These are phyloP conservation scores for Hyphopichia wangnamkhiaoensis DNA, from an alignment of 1,139 yeast species.

Conservation along the genomic window DNA sequence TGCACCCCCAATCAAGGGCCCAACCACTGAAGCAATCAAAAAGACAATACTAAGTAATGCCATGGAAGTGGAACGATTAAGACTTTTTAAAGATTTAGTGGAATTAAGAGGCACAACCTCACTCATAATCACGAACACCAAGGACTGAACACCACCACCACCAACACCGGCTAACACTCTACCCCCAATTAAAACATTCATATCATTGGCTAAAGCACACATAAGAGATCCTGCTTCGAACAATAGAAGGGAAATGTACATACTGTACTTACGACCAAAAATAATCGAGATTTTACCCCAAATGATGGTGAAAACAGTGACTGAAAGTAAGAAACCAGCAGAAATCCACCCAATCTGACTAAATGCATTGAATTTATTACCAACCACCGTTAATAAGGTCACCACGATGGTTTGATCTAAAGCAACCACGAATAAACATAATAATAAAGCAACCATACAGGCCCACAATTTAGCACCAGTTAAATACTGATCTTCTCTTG, in stretches of 20 bases:
- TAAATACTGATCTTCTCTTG: conserved; percentile 38
- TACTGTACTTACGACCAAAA: conserved; percentile 23
- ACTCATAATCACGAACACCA: conserved; percentile 27
- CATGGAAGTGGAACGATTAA: conserved; percentile 21
- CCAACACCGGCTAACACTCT: conserved; percentile 38
- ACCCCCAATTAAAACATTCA: conserved; percentile 42
- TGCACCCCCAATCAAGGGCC: conserved; percentile 28
- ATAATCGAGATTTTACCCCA: conserved; percentile 34
- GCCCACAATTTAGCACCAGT: conserved; percentile 27
- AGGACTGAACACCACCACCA: conserved; percentile 32
- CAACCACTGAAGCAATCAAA: conserved; percentile 25
- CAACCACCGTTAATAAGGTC: conserved; percentile 37
- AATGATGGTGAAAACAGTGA: conserved; percentile 36
- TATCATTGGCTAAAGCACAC: conserved; percentile 36
- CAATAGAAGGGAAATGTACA: conserved; percentile 19
- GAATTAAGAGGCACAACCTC: conserved; percentile 31
- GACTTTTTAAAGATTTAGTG: neutral
- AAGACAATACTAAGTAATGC: conserved; percentile 20
- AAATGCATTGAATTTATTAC: conserved; percentile 33
- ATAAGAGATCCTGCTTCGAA: conserved; percentile 34
- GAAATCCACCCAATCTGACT: conserved; percentile 30
- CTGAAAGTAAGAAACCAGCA: conserved; percentile 28
- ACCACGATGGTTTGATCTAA: conserved; percentile 45
- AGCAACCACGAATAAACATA: conserved; percentile 38
- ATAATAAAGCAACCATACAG: conserved; percentile 28